Base-by-base conservation (phyloP, 2,329 filamentous ascomycete genomes). In the Penicillium sp. region DNA sequence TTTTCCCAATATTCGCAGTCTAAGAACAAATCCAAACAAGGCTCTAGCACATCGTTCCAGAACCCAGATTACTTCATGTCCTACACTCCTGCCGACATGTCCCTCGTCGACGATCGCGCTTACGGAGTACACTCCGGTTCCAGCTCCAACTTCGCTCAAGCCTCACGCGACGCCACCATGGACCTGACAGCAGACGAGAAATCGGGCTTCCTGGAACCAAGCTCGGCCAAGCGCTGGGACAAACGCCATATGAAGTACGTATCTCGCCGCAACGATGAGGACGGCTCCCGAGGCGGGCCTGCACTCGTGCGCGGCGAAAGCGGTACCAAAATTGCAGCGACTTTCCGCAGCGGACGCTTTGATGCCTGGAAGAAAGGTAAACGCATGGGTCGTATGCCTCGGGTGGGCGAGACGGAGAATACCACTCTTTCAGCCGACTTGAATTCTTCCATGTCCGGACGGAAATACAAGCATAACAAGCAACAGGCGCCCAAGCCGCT, bases 171-270 rank as follows among this genome's bases (percentile, higher is more conserved):
- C 62, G 90, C 86, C 2, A 89, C 91, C 40, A 96, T 99, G 90
- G 94, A 97, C 72, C 85, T 99, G 12, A 87, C 84, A 59, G 91
- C 91, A 68, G 94, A 99, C 74, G 94, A 97, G 64, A 84, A 64
- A 11, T 89, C 90, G 68, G 82, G 84, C 1, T 95, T 97, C 71
- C 91, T 85, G 60, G 85, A 90, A 65, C 85, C 91, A 2, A 83
- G 86, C 47, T 88, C 86, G 63, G 80, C 83, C 47, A 87, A 96
- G 86, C 88, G 94, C 63, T 99, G 94, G 94, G 94, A 99, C 78
- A 93, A 95, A 79, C 96, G 96, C 74, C 84, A 86, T 67, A 95
- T 90, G 76, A 97, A 97, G 76, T 99, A 97, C 76, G 93, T 99
- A 35, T 81, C 90, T 12, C 85, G 90, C 35, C 86, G 86, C 65